A percentile compares a stretch with the other conserved stretches of the same genome.
Evolutionary conservation across 139 green algal species (phyloP).

Genomic region (Micractinium sp.): DNA sequence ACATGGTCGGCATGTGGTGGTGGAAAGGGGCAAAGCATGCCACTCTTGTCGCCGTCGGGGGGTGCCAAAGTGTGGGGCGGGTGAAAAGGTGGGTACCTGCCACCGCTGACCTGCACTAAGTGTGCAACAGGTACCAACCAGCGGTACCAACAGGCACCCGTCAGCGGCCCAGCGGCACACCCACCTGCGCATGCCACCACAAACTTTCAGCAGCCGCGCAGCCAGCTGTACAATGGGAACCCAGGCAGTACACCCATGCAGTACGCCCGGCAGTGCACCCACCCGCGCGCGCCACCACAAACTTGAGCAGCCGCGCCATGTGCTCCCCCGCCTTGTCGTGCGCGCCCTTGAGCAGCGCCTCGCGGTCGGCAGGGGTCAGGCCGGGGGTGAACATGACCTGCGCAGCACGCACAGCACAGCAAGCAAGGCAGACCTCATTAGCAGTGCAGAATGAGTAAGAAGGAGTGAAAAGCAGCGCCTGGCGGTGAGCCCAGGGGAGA

Average conservation of each 20-base stretch:
- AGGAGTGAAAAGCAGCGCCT: constrained; percentile 31
- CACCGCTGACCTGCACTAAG: too few species aligned
- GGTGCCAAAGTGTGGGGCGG: too few species aligned
- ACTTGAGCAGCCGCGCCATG: constrained; percentile 59
- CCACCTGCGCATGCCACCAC: constrained; percentile 53
- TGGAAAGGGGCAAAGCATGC: background rate
- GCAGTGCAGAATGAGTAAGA: too few species aligned
- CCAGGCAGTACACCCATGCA: background rate
- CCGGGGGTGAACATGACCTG: constrained; percentile 72
- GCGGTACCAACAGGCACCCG: background rate
- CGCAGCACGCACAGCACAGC: background rate
- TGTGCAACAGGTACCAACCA: too few species aligned
- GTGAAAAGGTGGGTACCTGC: too few species aligned
- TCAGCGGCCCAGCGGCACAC: background rate
- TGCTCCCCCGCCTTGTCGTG: constrained; percentile 42
- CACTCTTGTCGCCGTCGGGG: too few species aligned
- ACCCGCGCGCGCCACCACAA: constrained; percentile 61
- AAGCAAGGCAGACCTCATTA: background rate
- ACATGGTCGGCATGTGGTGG: background rate
- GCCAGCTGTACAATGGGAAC: background rate
- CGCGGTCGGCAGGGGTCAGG: constrained; percentile 38
- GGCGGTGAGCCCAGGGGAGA: background rate
- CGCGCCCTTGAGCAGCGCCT: constrained; percentile 45
- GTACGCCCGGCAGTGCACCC: background rate
- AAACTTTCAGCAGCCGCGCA: constrained; percentile 60